These are phyloP conservation scores for Pythium apleroticum DNA, from an alignment of 352 stramenopile genomes.

Conservation along the genomic window DNA sequence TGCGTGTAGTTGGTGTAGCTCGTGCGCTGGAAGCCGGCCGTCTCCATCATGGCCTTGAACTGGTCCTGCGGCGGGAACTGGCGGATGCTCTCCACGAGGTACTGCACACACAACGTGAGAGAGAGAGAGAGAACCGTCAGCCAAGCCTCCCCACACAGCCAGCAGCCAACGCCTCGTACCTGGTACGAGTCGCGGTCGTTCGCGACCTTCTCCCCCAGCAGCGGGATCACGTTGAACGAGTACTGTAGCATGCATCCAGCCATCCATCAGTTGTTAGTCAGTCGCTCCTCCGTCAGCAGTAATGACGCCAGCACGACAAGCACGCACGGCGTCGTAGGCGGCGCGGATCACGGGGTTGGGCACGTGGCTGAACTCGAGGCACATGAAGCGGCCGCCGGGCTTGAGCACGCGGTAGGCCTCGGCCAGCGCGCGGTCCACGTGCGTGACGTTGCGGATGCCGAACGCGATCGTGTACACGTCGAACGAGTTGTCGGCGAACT, in stretches of 20 bases:
- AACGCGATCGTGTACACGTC: constrained; percentile 99
- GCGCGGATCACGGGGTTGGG: constrained; percentile 89
- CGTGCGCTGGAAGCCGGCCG: constrained; percentile 92
- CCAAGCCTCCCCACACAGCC: neutral
- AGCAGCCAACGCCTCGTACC: constrained; percentile 26
- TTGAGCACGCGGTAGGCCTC: constrained; percentile 97
- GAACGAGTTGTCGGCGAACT: constrained; percentile 95
- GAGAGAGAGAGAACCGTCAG: too few species aligned
- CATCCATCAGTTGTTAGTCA: too few species aligned
- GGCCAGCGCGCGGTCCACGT: constrained; percentile 93
- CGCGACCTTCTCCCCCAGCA: constrained; percentile 93
- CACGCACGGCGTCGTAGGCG: constrained; percentile 93
- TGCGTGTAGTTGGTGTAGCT: constrained; percentile 97
- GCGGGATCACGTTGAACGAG: constrained; percentile 98
- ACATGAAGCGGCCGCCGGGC: constrained; percentile 96
- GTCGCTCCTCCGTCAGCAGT: too few species aligned
- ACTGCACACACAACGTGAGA: constrained; percentile 53
- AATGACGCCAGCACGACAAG: too few species aligned
- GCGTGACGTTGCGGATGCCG: constrained; percentile 98
- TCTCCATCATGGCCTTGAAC: constrained; percentile 93
- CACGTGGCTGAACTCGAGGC: constrained; percentile 98
- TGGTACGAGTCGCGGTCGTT: constrained; percentile 97
- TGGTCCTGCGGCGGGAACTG: constrained; percentile 98
- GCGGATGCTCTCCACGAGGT: constrained; percentile 99
- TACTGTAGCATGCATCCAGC: constrained; percentile 61